phyloP scores from a whole-genome alignment of 371 early-diverging fungal species.

The Mortierella sp. region DNA sequence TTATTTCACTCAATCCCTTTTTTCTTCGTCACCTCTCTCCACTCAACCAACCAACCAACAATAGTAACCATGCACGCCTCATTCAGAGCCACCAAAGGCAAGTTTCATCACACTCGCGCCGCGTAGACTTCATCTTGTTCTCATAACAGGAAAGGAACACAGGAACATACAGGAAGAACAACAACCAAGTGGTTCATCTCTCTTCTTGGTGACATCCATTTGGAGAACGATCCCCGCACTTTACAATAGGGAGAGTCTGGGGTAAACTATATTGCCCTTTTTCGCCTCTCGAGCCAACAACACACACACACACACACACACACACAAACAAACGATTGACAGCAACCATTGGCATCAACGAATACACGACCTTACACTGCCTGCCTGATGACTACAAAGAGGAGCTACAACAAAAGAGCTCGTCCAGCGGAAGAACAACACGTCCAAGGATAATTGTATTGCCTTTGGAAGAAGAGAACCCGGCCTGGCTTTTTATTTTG shows the following conservation, averaged over 20 bases:
- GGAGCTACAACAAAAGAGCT: background rate
- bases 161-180: background rate
- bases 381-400: background rate
- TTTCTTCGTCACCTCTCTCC: background rate
- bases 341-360: background rate
- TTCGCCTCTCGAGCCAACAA: background rate
- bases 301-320: background rate
- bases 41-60: constrained; percentile 5
- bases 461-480: too few relatives aligned
- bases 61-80: constrained; percentile 43
- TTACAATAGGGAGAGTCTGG: background rate
- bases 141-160: background rate
- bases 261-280: constrained; percentile 9
- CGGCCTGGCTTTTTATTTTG: background rate
- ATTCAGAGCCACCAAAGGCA: constrained; percentile 51
- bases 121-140: too few relatives aligned
- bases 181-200: background rate
- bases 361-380: background rate
- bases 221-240: constrained; percentile 6
- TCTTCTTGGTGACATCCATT: background rate
- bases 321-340: background rate
- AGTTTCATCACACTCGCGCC: constrained; percentile 12
- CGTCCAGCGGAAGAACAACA: background rate
- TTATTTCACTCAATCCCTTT: constrained; percentile 8
- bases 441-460: constrained; percentile 11